Percentiles rank a stretch among this genome's conserved stretches.
Conservation (phyloP, 2,329 filamentous ascomycete species). For the Colletotrichum sp. region DNA sequence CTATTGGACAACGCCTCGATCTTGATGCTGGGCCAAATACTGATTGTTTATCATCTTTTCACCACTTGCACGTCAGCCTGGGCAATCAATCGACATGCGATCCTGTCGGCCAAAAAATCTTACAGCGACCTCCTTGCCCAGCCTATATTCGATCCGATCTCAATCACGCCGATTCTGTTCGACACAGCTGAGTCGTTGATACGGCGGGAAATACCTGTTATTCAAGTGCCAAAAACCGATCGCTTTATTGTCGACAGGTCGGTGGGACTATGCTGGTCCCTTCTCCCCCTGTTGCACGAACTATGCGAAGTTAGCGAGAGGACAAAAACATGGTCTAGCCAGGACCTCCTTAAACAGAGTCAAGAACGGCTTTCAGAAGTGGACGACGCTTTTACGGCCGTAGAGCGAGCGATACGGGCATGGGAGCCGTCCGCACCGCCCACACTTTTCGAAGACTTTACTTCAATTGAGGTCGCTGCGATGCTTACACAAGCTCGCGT, state of each 20-base stretch:
- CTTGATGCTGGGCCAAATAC: not conserved
- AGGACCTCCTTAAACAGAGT: not conserved
- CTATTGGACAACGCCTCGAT: not conserved
- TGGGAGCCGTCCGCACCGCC: not conserved
- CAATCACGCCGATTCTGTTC: not conserved
- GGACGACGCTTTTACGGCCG: not conserved
- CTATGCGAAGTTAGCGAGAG: not conserved
- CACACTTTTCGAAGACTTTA: not conserved
- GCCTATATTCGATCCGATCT: not conserved
- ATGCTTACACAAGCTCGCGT: not conserved
- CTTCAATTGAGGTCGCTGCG: not conserved
- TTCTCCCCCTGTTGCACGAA: not conserved
- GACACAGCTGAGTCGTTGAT: not conserved
- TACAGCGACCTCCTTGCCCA: not conserved
- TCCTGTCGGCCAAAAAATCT: not conserved
- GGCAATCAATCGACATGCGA: not conserved
- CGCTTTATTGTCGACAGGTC: not conserved
- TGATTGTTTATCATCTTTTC: not conserved
- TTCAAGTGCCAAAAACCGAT: not conserved
- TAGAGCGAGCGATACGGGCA: not conserved
- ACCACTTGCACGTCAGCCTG: not conserved
- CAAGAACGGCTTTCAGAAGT: not conserved
- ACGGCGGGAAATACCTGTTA: not conserved
- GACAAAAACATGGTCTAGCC: not conserved
- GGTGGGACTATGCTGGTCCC: not conserved